Conservation (phyloP, 2,329 filamentous ascomycete species). For the Aureobasidium sp. region DNA sequence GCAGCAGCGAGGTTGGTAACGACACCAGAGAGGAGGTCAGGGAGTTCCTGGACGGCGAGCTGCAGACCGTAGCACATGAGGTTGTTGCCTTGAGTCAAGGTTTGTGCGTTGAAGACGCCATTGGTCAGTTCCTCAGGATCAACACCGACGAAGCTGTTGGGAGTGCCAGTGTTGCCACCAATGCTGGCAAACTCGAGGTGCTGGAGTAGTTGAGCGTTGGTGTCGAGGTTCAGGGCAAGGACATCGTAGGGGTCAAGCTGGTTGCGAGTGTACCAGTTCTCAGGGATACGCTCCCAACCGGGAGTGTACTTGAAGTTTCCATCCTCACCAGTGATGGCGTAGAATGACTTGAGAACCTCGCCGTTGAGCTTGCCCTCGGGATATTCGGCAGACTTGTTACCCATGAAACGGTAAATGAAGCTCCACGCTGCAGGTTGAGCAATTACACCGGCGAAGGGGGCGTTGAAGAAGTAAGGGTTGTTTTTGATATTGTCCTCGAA, state of each 20-base stretch:
- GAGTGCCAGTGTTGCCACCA: constrained; percentile 32
- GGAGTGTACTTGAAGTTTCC: constrained; percentile 27
- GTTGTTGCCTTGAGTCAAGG: constrained; percentile 43
- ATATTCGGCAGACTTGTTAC: constrained; percentile 33
- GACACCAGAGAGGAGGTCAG: constrained; percentile 37
- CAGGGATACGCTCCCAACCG: constrained; percentile 37
- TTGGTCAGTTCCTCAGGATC: constrained; percentile 31
- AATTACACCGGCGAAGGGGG: constrained; percentile 23
- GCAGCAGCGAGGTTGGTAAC: constrained; percentile 30
- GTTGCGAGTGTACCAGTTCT: constrained; percentile 34
- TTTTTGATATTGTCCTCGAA: constrained; percentile 25
- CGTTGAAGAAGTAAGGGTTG: constrained; percentile 30
- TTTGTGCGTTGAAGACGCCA: constrained; percentile 37
- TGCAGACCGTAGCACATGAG: constrained; percentile 39
- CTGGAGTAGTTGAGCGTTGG: constrained; percentile 19
- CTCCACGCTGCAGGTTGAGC: constrained; percentile 24
- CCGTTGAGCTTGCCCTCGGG: constrained; percentile 33
- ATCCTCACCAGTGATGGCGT: constrained; percentile 30
- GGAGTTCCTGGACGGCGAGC: constrained; percentile 34
- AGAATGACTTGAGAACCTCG: constrained; percentile 35
- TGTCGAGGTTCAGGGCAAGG: constrained; percentile 23
- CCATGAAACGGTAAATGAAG: constrained; percentile 34
- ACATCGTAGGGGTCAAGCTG: constrained; percentile 28
- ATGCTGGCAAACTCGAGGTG: constrained; percentile 29
- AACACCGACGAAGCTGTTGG: constrained; percentile 31